Evolutionary conservation across 2,329 filamentous ascomycete genomes (phyloP).

Genomic region (Xylaria sp.): DNA sequence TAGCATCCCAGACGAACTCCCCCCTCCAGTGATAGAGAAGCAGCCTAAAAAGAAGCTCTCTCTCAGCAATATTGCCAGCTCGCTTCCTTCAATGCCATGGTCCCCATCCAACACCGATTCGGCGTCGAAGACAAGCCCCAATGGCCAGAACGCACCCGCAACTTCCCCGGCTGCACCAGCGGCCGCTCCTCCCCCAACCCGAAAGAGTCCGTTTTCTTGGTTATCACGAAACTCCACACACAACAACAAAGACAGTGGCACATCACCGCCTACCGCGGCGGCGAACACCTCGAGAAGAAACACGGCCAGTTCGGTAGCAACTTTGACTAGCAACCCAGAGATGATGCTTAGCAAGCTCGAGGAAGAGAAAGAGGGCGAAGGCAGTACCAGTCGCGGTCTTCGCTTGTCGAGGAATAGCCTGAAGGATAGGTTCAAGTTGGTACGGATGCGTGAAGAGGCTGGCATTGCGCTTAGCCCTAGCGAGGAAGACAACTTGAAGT

Average conservation of each 20-base stretch:
- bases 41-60: slow-evolving; percentile 60
- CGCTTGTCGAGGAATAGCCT: slow-evolving; percentile 64
- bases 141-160: slow-evolving; percentile 35
- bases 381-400: slow-evolving; percentile 46
- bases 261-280: slow-evolving; percentile 53
- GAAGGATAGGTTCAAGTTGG: slow-evolving; percentile 76
- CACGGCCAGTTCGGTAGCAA: slow-evolving; percentile 79
- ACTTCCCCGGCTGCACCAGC: slow-evolving; percentile 42
- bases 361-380: slow-evolving; percentile 61
- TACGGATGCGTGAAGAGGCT: slow-evolving; percentile 75
- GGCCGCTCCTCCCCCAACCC: slow-evolving; percentile 45
- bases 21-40: slow-evolving; percentile 38
- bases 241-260: slow-evolving; percentile 55
- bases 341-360: slow-evolving; percentile 77
- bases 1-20: slow-evolving; percentile 33
- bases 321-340: slow-evolving; percentile 78
- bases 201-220: slow-evolving; percentile 87
- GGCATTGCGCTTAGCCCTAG: slow-evolving; percentile 55
- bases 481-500: slow-evolving; percentile 58
- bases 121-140: slow-evolving; percentile 49
- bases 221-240: slow-evolving; percentile 69
- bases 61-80: slow-evolving; percentile 71
- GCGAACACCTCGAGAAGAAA: slow-evolving; percentile 62
- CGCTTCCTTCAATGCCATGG: slow-evolving; percentile 74
- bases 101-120: slow-evolving; percentile 59